phyloP scores from a whole-genome alignment of 306 rosid genomes.

The Acmispon strigosus region DNA sequence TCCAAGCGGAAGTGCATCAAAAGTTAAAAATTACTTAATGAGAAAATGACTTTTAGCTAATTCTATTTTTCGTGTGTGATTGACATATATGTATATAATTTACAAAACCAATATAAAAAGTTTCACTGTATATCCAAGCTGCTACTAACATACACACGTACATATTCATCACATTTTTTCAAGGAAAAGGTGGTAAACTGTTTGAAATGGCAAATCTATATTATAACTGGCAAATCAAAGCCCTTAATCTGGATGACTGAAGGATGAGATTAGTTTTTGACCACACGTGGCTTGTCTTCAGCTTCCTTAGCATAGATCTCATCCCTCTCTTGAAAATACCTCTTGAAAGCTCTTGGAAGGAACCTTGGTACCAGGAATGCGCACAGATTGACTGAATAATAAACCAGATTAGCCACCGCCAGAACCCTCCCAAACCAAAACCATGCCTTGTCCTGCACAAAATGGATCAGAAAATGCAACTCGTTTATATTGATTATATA shows the following conservation, averaged over 20 bases:
- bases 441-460: slow-evolving; percentile 63
- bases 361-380: slow-evolving; percentile 70
- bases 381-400: slow-evolving; percentile 53
- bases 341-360: slow-evolving; percentile 75
- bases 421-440: slow-evolving; percentile 77
- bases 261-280: background rate
- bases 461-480: background rate
- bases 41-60: background rate
- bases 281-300: slow-evolving; percentile 40
- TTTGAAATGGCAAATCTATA: background rate
- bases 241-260: background rate
- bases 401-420: slow-evolving; percentile 48
- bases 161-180: background rate
- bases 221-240: background rate
- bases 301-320: slow-evolving; percentile 48
- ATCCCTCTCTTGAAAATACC: slow-evolving; percentile 46
- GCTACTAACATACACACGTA: no score
- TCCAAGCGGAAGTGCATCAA: background rate
- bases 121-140: background rate
- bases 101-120: background rate
- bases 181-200: background rate
- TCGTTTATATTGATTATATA: background rate
- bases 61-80: background rate
- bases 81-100: background rate
- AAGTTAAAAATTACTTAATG: no score